Evolutionary conservation across 1,139 yeast genomes (phyloP).

Genomic region (Hemisphaericaspora lyxosophila): DNA sequence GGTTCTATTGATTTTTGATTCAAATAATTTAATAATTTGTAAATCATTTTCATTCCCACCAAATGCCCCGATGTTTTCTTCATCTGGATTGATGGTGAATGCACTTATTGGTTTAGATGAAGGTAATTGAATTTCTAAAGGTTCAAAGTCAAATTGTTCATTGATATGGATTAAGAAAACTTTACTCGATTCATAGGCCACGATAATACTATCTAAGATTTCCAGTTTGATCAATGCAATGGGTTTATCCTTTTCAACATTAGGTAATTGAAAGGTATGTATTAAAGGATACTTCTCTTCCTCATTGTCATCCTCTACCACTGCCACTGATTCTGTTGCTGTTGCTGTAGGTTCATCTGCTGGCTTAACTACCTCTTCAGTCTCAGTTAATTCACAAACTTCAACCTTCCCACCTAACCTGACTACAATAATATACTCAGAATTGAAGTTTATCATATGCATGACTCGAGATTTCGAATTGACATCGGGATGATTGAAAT

Average conservation of each 20-base stretch:
- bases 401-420: constrained; percentile 44
- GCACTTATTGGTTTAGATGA: constrained; percentile 46
- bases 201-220: constrained; percentile 30
- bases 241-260: constrained; percentile 30
- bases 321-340: constrained; percentile 11
- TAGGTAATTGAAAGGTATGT: constrained; percentile 28
- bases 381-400: constrained; percentile 31
- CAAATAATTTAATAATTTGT: constrained; percentile 47
- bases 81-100: constrained; percentile 45
- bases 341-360: constrained; percentile 16
- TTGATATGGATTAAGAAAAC: constrained; percentile 42
- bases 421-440: constrained; percentile 39
- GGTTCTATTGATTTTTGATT: constrained; percentile 20
- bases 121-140: constrained; percentile 30
- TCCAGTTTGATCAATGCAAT: constrained; percentile 32
- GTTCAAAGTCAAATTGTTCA: constrained; percentile 30
- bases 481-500: constrained; percentile 24
- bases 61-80: constrained; percentile 53
- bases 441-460: constrained; percentile 26
- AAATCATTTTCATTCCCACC: constrained; percentile 78
- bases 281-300: constrained; percentile 17
- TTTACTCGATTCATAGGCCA: constrained; percentile 51
- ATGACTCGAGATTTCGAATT: constrained; percentile 24
- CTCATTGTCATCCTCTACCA: constrained; percentile 1
- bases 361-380: constrained; percentile 16